Base-by-base conservation (phyloP, 148 eudicot genomes). In the Linanthus parryae region DNA sequence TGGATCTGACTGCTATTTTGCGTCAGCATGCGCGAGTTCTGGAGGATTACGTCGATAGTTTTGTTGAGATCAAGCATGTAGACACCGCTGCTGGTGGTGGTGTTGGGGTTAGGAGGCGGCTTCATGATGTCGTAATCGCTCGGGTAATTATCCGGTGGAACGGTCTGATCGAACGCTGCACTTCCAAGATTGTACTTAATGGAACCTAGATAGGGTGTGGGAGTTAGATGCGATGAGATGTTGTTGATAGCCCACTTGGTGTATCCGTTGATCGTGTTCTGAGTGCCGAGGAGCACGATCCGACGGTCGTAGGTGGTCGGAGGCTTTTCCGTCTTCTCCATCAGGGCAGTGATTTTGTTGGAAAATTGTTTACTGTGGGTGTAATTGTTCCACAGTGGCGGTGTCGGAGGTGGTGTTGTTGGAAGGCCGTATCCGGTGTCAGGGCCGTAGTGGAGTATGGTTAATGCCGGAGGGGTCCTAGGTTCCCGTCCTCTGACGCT, bases 161-260 rank as follows among this genome's bases (percentile, higher is more conserved):
- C 20, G 0, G 39, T 43, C 2, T 39, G 58, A 17, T 70, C 72
- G 17, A 77, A 83, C n/a, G n/a, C n/a, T 0, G 72, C 76, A 0
- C 34, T 26, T 4, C 58, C 61, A 0, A 90, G 42, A 0, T 70
- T 41, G 29, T 69, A 76, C 31, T 57, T 78, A 8, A 85, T 63
- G 2, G 92, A 72, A 8, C 88, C 97, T 1, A 90, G 34, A 31
- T 77, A 85, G 1, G 97, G 97, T 0, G 95, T 90, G 6, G 81
- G 16, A 0, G 97, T 95, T 5, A 90, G 62, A 7, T 35, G 13
- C 1, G 83, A 41, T n/a, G 97, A 90, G 8, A 90, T 54, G 35
- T 90, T 90, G 56, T 90, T 90, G 16, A 90, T 83, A 0, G 97
- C 67, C 97, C 97, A 90, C 28, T 74, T 80, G 5, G 73, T 62